Conservation (phyloP, 2,329 filamentous ascomycete species). For the Cercospora sp. region DNA sequence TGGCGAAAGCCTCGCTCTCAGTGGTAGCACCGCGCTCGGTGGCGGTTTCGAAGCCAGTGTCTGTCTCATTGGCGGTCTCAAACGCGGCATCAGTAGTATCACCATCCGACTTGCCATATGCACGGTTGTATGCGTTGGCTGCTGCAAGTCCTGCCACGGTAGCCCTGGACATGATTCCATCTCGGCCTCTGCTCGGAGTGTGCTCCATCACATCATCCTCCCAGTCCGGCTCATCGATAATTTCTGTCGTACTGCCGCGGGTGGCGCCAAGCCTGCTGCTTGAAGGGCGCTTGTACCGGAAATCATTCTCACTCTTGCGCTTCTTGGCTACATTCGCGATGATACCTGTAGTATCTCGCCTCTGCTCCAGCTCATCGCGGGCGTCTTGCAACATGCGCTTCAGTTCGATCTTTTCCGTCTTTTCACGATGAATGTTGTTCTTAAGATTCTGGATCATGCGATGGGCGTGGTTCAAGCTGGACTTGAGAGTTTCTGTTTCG, state of each 20-base stretch:
- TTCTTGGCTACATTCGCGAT: constrained; percentile 55
- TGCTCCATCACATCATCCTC: constrained; percentile 71
- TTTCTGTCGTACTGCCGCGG: constrained; percentile 72
- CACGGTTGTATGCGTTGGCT: constrained; percentile 68
- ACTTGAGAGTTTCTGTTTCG: constrained; percentile 94
- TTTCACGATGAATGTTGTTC: constrained; percentile 92
- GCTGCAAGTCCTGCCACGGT: constrained; percentile 48
- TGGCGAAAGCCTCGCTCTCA: constrained; percentile 86
- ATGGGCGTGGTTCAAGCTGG: constrained; percentile 89
- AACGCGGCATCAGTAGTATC: constrained; percentile 64
- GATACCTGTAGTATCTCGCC: constrained; percentile 48
- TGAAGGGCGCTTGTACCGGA: constrained; percentile 74
- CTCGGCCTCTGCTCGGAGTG: constrained; percentile 55
- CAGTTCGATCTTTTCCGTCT: constrained; percentile 96
- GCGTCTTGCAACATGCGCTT: constrained; percentile 94
- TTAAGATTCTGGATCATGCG: constrained; percentile 95
- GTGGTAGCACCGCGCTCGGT: constrained; percentile 74
- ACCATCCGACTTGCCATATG: constrained; percentile 38
- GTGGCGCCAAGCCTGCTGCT: constrained; percentile 71
- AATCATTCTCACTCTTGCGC: constrained; percentile 57
- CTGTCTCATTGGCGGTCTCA: constrained; percentile 75
- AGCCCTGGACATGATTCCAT: constrained; percentile 32
- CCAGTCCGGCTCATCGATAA: constrained; percentile 80
- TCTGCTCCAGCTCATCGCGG: constrained; percentile 80
- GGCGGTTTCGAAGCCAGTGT: constrained; percentile 65